phyloP scores from a whole-genome alignment of 2,329 filamentous ascomycete genomes.

The Eutypella sp. region DNA sequence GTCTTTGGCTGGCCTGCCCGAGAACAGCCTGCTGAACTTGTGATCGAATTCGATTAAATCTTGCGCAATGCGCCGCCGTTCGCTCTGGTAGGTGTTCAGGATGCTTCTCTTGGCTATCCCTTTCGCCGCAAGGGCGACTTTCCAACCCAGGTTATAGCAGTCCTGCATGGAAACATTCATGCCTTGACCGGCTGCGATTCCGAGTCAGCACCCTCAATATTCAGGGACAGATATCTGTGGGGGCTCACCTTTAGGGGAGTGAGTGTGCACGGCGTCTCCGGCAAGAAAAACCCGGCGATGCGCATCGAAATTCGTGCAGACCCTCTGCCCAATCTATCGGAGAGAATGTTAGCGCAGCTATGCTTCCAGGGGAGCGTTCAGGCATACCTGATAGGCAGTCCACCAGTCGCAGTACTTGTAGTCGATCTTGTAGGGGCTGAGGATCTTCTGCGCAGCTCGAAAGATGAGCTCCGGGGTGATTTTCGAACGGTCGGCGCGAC shows the following conservation, averaged over 20 bases:
- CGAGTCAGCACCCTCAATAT: neutral
- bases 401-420: conserved; percentile 63
- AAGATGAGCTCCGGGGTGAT: conserved; percentile 45
- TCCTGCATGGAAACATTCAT: conserved; percentile 61
- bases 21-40: conserved; percentile 52
- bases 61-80: conserved; percentile 45
- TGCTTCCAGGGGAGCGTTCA: no score
- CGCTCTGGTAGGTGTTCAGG: conserved; percentile 28
- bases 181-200: conserved; percentile 54
- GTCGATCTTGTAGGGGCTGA: conserved; percentile 57
- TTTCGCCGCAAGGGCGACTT: conserved; percentile 27
- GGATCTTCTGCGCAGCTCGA: conserved; percentile 50
- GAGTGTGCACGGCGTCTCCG: conserved; percentile 67
- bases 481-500: conserved; percentile 37
- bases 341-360: no score
- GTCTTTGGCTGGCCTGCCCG: conserved; percentile 52
- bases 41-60: conserved; percentile 63
- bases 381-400: conserved; percentile 57
- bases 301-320: neutral
- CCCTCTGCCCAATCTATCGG: conserved; percentile 54
- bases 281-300: conserved; percentile 26
- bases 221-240: neutral
- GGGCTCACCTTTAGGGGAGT: conserved; percentile 53
- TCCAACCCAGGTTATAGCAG: conserved; percentile 55
- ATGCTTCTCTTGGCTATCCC: conserved; percentile 38